A percentile compares a stretch with the other conserved stretches of the same genome.
Evolutionary conservation across 495 filamentous ascomycete species (phyloP).

Genomic region (Penicillium turbatum): DNA sequence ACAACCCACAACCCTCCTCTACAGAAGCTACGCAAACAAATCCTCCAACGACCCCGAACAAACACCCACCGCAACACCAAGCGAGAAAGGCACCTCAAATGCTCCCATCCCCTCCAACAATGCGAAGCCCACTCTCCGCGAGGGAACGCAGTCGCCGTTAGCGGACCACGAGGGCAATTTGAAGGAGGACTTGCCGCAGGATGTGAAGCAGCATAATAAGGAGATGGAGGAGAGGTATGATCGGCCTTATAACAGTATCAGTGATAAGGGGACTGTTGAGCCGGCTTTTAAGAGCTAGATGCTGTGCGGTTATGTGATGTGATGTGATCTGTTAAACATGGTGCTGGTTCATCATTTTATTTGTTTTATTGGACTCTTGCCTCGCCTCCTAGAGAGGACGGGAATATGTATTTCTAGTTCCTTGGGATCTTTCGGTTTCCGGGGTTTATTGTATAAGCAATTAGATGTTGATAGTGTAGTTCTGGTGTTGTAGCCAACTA

Average conservation of each 20-base stretch:
- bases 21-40: slow-evolving; percentile 7
- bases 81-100: slow-evolving; percentile 1
- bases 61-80: not conserved
- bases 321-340: not conserved
- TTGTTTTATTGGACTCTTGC: not conserved
- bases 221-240: slow-evolving; percentile 37
- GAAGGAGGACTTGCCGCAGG: slow-evolving; percentile 30
- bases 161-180: slow-evolving; percentile 29
- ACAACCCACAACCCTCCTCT: not conserved
- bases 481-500: no score
- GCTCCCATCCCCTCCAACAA: slow-evolving; percentile 36
- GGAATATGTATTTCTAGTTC: no score
- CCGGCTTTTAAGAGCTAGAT: slow-evolving; percentile 14
- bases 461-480: no score
- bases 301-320: not conserved
- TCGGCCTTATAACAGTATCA: slow-evolving; percentile 36
- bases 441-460: not conserved
- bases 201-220: slow-evolving; percentile 39
- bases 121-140: slow-evolving; percentile 34
- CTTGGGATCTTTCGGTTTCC: not conserved
- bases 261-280: slow-evolving; percentile 30
- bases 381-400: no score
- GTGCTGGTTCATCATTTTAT: slow-evolving; percentile 1
- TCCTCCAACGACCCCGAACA: not conserved
- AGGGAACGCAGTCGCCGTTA: slow-evolving; percentile 30